Evolutionary conservation across 2,329 filamentous ascomycete genomes (phyloP).

Genomic region (Fusarium transvaalense): DNA sequence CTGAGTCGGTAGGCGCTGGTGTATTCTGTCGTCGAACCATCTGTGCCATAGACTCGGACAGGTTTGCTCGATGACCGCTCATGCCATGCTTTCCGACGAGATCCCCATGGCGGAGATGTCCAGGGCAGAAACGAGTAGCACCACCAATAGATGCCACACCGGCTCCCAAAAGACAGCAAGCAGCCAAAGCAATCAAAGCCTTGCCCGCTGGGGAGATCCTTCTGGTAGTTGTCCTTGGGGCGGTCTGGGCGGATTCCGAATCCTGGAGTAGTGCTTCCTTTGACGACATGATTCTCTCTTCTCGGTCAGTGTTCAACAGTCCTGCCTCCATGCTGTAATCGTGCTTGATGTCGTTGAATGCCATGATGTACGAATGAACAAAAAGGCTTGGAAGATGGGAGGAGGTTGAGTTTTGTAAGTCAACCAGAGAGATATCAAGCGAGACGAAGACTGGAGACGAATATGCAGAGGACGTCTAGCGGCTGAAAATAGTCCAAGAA

Average conservation of each 20-base stretch:
- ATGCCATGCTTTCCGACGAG: conserved; percentile 41
- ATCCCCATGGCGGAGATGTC: conserved; percentile 45
- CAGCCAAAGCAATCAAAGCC: conserved; percentile 43
- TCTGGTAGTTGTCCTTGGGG: conserved; percentile 24
- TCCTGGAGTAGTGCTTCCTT: conserved; percentile 48
- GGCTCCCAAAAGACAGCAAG: conserved; percentile 44
- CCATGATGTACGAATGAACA: conserved; percentile 35
- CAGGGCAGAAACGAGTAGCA: conserved; percentile 44
- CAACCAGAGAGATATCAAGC: conserved; percentile 37
- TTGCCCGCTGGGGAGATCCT: conserved; percentile 45
- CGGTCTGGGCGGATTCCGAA: conserved; percentile 38
- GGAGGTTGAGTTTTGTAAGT: conserved; percentile 46
- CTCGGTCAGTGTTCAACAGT: conserved; percentile 48
- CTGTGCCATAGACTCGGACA: conserved; percentile 64
- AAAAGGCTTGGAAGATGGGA: conserved; percentile 26
- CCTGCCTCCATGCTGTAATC: conserved; percentile 50
- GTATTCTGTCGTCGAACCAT: conserved; percentile 72
- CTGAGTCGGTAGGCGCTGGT: conserved; percentile 33
- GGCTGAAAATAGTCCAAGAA: conserved; percentile 40
- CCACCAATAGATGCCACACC: conserved; percentile 45
- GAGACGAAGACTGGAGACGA: conserved; percentile 34
- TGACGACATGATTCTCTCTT: conserved; percentile 48
- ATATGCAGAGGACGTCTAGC: conserved; percentile 45
- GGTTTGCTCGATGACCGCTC: conserved; percentile 41
- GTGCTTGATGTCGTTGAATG: conserved; percentile 43